Evolutionary conservation across 371 early-diverging fungal genomes (phyloP), one percentile per base, ranked within the genome.

Genomic region (Rhizomucor miehei): DNA sequence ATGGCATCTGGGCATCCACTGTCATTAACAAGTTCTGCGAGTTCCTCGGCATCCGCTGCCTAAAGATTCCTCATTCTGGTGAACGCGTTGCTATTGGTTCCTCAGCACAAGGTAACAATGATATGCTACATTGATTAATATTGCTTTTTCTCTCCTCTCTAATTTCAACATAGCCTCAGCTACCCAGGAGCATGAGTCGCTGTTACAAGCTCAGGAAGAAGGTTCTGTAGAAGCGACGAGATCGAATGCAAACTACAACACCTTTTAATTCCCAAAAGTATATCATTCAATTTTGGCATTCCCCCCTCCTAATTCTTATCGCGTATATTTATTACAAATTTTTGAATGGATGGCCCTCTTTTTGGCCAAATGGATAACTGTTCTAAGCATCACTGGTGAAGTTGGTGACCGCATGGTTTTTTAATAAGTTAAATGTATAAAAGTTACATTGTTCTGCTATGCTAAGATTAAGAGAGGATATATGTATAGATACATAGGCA

Each of bases 1-100:
- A 91, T 67, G 57, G 80, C 62, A 81, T 89, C 62, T 91, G 93
- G 90, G 90, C 92, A 24, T 58, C 81, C 51, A 66, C 80, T 49
- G 91, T 95, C 54, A 92, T 94, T 53, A 79, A 89, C 60, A 84
- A 87, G 48, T 92, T 95, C 75, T 93, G 94, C 70, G 73, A 76
- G 16, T 84, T 84, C 60, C 71, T 95, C 51, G 84, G 82, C 57
- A 95, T 95, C 71, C 77, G 83, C 41, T 95, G 95, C 66, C 73
- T 95, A 50, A 65, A 79, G 47, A 93, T 94, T 65, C 82, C 80
- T 52, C 54, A 71, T 10, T 34, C 69, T 43, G 72, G 59, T 34
- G 56, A 60, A 29, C 24, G 44, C 16, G 38, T 50, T 25, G 52
- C 48, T n/a, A 29, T 59, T 6, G 54, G 51, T 6, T 41, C 50